Percentiles rank a stretch among this genome's conserved stretches.
phyloP scores from a whole-genome alignment of 2,329 filamentous ascomycete genomes.

The Colletotrichum kahawae region DNA sequence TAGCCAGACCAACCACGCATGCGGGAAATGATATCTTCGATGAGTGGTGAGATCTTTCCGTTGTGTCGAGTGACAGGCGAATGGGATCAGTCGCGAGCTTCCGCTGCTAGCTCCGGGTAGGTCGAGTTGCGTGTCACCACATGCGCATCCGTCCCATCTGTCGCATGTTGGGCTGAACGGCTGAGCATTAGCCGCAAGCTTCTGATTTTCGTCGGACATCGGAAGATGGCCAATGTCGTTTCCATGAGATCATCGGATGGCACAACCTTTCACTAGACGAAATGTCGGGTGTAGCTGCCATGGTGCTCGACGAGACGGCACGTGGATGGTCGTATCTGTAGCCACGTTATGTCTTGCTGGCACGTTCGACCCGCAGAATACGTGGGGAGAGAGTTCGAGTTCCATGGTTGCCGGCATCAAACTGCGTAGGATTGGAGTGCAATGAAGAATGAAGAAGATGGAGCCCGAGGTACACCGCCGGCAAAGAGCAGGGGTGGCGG shows the following conservation, averaged over 20 bases:
- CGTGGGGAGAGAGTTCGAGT: neutral
- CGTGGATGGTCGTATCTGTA: neutral
- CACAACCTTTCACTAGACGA: neutral
- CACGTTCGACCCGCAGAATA: neutral
- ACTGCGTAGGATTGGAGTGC: neutral
- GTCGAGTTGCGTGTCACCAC: neutral
- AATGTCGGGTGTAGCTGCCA: neutral
- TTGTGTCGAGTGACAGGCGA: neutral
- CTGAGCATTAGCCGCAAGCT: neutral
- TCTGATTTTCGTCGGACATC: neutral
- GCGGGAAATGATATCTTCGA: neutral
- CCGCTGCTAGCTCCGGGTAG: neutral
- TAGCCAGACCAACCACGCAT: neutral
- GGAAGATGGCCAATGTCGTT: neutral
- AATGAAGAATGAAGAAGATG: neutral
- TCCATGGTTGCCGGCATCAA: neutral
- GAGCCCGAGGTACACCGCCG: constrained; percentile 12
- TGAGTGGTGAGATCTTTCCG: neutral
- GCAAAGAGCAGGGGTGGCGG: constrained; percentile 3
- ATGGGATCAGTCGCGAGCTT: neutral
- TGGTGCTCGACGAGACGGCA: neutral
- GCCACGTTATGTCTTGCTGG: neutral
- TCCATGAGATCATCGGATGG: neutral
- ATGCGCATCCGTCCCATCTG: neutral
- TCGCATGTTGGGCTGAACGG: neutral